A percentile compares a stretch with the other conserved stretches of the same genome.
phyloP scores from a whole-genome alignment of 73 alveolate genomes.

The Tetrahymena malaccensis region DNA sequence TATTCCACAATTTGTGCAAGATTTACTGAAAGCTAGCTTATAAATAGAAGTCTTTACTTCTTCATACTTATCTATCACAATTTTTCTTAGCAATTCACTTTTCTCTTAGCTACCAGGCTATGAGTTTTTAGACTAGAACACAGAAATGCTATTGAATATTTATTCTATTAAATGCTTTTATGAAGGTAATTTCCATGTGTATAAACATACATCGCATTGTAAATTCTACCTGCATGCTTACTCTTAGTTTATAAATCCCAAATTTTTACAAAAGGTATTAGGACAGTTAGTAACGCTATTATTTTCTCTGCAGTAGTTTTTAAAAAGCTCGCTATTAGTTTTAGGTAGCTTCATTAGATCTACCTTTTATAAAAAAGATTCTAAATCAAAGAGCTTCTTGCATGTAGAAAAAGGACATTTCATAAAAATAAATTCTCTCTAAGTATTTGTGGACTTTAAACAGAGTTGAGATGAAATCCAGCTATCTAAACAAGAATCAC shows the following conservation, averaged over 20 bases:
- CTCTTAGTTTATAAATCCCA: background rate
- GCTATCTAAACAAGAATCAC: background rate
- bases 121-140: background rate
- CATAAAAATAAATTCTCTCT: background rate
- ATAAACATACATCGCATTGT: background rate
- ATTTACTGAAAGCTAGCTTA: background rate
- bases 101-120: background rate
- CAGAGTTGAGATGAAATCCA: background rate
- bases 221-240: background rate
- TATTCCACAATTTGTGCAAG: background rate
- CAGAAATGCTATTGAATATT: background rate
- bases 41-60: background rate
- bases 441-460: background rate
- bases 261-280: background rate
- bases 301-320: background rate
- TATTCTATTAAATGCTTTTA: background rate
- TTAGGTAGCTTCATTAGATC: background rate
- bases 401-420: background rate
- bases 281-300: background rate
- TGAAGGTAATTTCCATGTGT: background rate
- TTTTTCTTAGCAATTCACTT: background rate
- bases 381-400: background rate
- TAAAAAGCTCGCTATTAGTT: background rate
- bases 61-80: background rate
- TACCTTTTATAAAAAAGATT: background rate